Percentiles rank a stretch among this genome's conserved stretches.
Conservation (phyloP, 768 basidiomycete genomes). For the Tulasnella sp. region DNA sequence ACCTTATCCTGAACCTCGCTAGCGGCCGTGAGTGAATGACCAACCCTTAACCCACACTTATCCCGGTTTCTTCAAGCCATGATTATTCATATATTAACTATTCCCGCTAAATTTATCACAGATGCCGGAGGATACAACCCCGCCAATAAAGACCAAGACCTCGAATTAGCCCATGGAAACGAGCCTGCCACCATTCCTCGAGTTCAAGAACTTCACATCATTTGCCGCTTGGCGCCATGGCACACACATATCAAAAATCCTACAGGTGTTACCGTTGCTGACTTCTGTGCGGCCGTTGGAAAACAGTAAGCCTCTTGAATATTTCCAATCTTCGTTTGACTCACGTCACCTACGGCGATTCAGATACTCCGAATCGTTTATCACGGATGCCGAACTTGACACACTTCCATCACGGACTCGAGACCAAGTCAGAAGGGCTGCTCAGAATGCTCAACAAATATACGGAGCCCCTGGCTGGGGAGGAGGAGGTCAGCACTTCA, state of each 20-base stretch:
- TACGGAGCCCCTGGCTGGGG: constrained; percentile 35
- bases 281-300: constrained; percentile 68
- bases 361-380: constrained; percentile 65
- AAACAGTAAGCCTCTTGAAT: constrained; percentile 58
- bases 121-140: constrained; percentile 28
- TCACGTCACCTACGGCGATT: constrained; percentile 18
- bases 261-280: constrained; percentile 67
- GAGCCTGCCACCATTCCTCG: constrained; percentile 31
- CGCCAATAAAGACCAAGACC: constrained; percentile 29
- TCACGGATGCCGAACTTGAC: constrained; percentile 63
- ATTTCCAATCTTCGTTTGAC: constrained; percentile 24
- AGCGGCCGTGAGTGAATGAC: constrained; percentile 62
- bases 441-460: constrained; percentile 44
- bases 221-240: constrained; percentile 52
- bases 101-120: neutral
- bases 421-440: constrained; percentile 65
- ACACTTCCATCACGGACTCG: constrained; percentile 61
- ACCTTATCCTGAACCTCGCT: constrained; percentile 67
- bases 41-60: constrained; percentile 35
- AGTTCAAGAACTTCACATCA: constrained; percentile 30
- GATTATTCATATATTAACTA: neutral
- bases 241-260: constrained; percentile 71
- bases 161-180: constrained; percentile 26
- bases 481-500: constrained; percentile 53
- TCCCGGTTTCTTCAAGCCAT: neutral